Evolutionary conservation across 108 stramenopile genomes (phyloP), one percentile per base, ranked within the genome.

Genomic region (Nitzschia sp.): DNA sequence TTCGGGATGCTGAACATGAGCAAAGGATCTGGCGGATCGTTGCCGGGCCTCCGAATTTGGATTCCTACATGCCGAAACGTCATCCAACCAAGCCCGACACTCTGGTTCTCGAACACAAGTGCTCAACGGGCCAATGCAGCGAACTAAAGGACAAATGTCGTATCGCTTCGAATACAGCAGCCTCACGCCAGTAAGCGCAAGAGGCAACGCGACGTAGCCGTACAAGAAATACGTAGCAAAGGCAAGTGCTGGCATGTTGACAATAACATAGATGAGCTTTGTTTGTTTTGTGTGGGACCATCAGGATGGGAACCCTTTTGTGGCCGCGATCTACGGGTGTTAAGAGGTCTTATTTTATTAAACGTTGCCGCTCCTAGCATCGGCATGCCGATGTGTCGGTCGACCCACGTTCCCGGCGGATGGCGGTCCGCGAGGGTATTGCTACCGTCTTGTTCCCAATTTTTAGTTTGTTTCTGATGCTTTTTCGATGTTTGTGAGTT

Each of bases 1-100:
- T 15, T 58, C 15, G 28, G 56, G 56, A 58, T 58, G 56, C 30
- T 58, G 56, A 6, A 58, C 56, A 23, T 58, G 56, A 5, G 56
- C 56, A 58, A 29, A 58, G 5, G 23, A 29, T 13, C 5, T 13
- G 5, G 27, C 27, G 5, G 56, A 24, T 58, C 11, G 28, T 13
- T 58, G 9, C 27, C 56, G 23, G 23, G 56, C 56, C 26, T 6
- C 6, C 28, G 56, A 58, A 28, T 5, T 58, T 15, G 23, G 26
- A 29, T 58, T 28, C 15, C 8, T 9, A 58, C 56, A 58, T 58
- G 25, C 30, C 31, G 56, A 24, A 28, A 58, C 31, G 4, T 24
- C 56, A 29, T 58, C 26, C 13, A 58, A 5, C 56, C 56, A 58
- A 28, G 3, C 28, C 5, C n/a, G 28, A 33, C 56, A 58, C 23